A percentile compares a stretch with the other conserved stretches of the same genome.
These are phyloP conservation scores for Prunus mume DNA, from an alignment of 306 rosid species.

Conservation along the genomic window DNA sequence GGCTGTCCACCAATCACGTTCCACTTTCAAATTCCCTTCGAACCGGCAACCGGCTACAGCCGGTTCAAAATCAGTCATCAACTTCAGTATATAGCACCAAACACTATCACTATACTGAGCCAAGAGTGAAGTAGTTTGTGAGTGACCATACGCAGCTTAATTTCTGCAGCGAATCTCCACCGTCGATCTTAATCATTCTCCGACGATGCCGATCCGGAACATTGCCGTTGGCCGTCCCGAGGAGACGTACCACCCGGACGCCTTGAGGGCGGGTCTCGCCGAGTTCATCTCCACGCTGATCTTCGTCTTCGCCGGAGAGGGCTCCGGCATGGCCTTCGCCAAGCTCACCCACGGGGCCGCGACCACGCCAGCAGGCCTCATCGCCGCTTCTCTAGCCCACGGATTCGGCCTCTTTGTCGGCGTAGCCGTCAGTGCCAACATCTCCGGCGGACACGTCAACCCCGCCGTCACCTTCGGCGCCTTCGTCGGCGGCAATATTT, in stretches of 20 bases:
- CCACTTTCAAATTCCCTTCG: background rate
- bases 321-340: conserved; percentile 79
- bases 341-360: conserved; percentile 60
- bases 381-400: conserved; percentile 72
- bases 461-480: conserved; percentile 93
- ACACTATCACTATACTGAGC: too few species aligned
- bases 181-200: background rate
- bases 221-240: conserved; percentile 65
- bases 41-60: conserved; percentile 57
- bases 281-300: conserved; percentile 87
- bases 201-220: conserved; percentile 68
- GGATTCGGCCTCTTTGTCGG: conserved; percentile 80
- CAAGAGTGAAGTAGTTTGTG: background rate
- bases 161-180: background rate
- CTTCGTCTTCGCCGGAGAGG: conserved; percentile 89
- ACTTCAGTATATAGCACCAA: conserved; percentile 39
- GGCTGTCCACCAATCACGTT: conserved; percentile 41
- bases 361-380: conserved; percentile 58
- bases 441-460: conserved; percentile 96
- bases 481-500: conserved; percentile 81
- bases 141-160: background rate
- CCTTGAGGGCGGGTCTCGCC: conserved; percentile 64
- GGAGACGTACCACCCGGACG: conserved; percentile 61
- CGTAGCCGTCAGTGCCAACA: conserved; percentile 67
- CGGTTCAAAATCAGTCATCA: conserved; percentile 23